Percentiles rank a stretch among this genome's conserved stretches.
phyloP scores from a whole-genome alignment of 208 protist species.

The Trypanosoma lewisi region DNA sequence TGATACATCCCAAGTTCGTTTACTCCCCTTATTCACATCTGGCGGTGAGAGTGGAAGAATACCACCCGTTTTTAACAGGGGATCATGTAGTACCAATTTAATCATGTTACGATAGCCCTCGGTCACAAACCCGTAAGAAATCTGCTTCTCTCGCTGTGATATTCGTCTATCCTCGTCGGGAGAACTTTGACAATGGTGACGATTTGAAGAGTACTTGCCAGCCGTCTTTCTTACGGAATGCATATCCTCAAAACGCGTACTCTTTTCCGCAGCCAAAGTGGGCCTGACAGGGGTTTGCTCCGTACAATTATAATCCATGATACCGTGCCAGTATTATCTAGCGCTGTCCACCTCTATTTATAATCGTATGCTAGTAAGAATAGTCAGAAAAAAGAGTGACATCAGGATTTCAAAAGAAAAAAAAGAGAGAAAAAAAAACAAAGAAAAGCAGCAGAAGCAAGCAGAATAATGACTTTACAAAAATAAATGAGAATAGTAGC shows the following conservation, averaged over 20 bases:
- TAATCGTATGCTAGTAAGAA: too few species aligned
- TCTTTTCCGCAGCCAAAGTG: constrained; percentile 16
- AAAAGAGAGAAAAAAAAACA: too few species aligned
- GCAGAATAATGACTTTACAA: background rate
- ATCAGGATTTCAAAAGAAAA: too few species aligned
- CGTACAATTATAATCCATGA: background rate
- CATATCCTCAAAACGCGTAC: constrained; percentile 1
- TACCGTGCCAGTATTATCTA: background rate
- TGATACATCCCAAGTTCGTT: constrained; percentile 81
- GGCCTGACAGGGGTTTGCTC: constrained; percentile 26
- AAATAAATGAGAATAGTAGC: background rate
- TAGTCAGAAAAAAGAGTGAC: too few species aligned
- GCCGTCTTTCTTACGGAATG: constrained; percentile 7
- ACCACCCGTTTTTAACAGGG: constrained; percentile 63
- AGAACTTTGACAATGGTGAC: constrained; percentile 34
- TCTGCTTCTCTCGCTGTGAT: constrained; percentile 79
- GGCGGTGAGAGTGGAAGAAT: constrained; percentile 75
- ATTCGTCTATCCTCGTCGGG: constrained; percentile 64
- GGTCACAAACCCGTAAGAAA: constrained; percentile 71
- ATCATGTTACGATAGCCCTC: constrained; percentile 86
- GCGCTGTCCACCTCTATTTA: background rate
- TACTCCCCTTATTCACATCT: constrained; percentile 52
- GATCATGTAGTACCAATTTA: constrained; percentile 67
- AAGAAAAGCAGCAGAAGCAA: background rate
- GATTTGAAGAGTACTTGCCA: background rate